Conservation (phyloP, 2,329 filamentous ascomycete genomes). For the Talaromyces verruculosus region DNA sequence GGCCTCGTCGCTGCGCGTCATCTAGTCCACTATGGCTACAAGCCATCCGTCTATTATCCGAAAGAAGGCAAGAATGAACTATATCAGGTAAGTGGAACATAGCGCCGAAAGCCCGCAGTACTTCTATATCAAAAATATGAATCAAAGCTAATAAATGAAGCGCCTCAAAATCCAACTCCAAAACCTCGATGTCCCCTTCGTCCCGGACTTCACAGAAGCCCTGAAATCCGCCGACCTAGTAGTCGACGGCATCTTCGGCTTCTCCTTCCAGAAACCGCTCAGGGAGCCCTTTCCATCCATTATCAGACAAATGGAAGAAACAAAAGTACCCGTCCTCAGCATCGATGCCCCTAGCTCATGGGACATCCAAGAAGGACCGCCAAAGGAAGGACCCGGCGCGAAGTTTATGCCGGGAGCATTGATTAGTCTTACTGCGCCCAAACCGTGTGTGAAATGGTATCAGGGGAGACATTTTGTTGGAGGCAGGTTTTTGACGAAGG, state of each 20-base stretch:
- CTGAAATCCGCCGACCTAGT: conserved; percentile 72
- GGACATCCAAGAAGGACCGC: conserved; percentile 86
- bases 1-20: conserved; percentile 92
- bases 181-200: conserved; percentile 79
- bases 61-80: conserved; percentile 88
- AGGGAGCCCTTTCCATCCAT: conserved; percentile 87
- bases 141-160: too few species aligned
- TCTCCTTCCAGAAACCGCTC: conserved; percentile 88
- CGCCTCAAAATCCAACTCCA: conserved; percentile 81
- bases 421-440: conserved; percentile 88
- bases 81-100: conserved; percentile 64
- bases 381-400: conserved; percentile 71
- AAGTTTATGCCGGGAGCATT: conserved; percentile 77
- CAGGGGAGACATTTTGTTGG: conserved; percentile 88
- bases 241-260: conserved; percentile 92
- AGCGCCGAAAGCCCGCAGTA: too few species aligned
- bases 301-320: conserved; percentile 72
- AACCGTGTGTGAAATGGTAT: conserved; percentile 82
- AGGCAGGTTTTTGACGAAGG: conserved; percentile 78
- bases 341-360: conserved; percentile 94
- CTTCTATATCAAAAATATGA: too few species aligned
- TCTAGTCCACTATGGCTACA: conserved; percentile 87
- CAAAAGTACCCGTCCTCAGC: conserved; percentile 74
- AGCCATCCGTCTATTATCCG: conserved; percentile 85
- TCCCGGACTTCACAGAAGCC: conserved; percentile 71